Conservation (phyloP, 2,329 filamentous ascomycete species). For the Claviceps fusiformis region DNA sequence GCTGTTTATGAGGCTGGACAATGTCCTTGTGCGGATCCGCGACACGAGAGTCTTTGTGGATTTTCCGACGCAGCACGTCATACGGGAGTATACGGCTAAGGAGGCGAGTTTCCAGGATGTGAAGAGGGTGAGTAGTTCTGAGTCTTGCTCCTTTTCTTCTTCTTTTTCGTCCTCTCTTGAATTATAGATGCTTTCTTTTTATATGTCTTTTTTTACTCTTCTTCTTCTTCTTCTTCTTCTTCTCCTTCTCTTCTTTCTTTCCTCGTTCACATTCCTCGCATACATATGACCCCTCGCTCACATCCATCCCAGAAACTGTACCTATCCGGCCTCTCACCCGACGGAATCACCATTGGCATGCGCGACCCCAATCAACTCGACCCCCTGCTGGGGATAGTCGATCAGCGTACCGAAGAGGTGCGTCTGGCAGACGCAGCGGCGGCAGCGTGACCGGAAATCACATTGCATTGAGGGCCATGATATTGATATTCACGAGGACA, state of each 20-base stretch:
- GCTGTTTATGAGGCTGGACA: slow-evolving; percentile 87
- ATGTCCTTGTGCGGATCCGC: slow-evolving; percentile 72
- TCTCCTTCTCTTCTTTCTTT: slow-evolving; percentile 1
- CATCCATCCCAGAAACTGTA: slow-evolving; percentile 27
- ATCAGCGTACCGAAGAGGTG: slow-evolving; percentile 46
- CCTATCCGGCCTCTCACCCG: slow-evolving; percentile 39
- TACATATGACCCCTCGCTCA: background rate
- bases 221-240: too few relatives aligned
- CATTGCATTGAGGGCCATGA: background rate
- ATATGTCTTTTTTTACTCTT: background rate
- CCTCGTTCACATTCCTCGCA: background rate
- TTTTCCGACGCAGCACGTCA: slow-evolving; percentile 63
- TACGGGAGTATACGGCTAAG: slow-evolving; percentile 80
- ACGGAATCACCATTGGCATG: slow-evolving; percentile 64
- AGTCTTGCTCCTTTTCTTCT: slow-evolving; percentile 3
- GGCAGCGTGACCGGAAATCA: background rate
- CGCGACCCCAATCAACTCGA: slow-evolving; percentile 68
- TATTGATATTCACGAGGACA: background rate
- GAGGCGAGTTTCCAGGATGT: slow-evolving; percentile 71
- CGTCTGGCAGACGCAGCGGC: slow-evolving; percentile 6
- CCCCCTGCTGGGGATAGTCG: slow-evolving; percentile 55
- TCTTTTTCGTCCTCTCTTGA: background rate
- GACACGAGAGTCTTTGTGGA: slow-evolving; percentile 91
- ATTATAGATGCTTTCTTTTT: too few relatives aligned
- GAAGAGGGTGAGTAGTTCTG: slow-evolving; percentile 41